phyloP scores from a whole-genome alignment of 192 early-diverging fungal genomes.

The Rhizoclosmatium sp. region DNA sequence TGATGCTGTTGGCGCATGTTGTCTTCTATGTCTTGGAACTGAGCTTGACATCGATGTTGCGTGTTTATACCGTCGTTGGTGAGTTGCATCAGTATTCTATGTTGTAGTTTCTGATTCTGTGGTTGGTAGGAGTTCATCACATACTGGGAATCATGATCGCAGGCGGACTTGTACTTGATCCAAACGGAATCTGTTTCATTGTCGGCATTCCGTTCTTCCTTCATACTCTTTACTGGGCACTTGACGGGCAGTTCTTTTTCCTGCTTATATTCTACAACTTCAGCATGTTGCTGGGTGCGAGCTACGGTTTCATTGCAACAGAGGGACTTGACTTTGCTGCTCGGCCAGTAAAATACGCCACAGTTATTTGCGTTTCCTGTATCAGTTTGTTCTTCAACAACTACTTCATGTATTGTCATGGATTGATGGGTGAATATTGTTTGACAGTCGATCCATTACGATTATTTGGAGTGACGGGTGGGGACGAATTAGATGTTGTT shows the following conservation, averaged over 20 bases:
- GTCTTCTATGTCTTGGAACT: constrained; percentile 31
- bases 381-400: constrained; percentile 9
- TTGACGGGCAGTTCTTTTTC: background rate
- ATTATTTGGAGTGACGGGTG: background rate
- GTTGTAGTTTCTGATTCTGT: background rate
- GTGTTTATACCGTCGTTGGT: constrained; percentile 26
- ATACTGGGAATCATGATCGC: constrained; percentile 3
- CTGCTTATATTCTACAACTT: constrained; percentile 1
- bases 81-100: background rate
- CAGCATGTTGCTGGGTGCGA: background rate
- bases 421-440: background rate
- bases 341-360: background rate
- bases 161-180: background rate
- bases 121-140: background rate
- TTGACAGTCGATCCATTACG: background rate
- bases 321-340: background rate
- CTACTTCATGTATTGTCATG: constrained; percentile 24
- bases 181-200: background rate
- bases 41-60: constrained; percentile 1
- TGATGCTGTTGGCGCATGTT: constrained; percentile 22
- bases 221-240: constrained; percentile 14
- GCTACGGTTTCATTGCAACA: background rate
- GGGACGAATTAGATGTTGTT: background rate
- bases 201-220: background rate
- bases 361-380: background rate